Evolutionary conservation across 768 basidiomycete species (phyloP).

Genomic region (Hypholoma fasciculare): DNA sequence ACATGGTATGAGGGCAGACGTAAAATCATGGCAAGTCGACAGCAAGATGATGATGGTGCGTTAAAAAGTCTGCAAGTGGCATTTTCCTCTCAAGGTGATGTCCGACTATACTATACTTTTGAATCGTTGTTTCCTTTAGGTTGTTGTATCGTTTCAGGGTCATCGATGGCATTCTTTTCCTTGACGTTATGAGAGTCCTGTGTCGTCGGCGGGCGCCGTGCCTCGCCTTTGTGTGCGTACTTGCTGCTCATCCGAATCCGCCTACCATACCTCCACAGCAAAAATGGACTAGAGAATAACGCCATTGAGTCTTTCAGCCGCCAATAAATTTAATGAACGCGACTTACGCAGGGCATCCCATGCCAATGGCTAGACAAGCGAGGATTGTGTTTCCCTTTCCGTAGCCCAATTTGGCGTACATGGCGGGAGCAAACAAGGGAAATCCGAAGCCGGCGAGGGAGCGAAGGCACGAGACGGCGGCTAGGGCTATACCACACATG

Average conservation of each 20-base stretch:
- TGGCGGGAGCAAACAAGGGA: constrained; percentile 73
- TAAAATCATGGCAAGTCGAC: too few relatives aligned
- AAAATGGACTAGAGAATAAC: constrained; percentile 26
- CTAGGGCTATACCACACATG: constrained; percentile 45
- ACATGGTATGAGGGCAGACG: too few relatives aligned
- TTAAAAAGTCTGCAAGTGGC: too few relatives aligned
- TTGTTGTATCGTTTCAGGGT: too few relatives aligned
- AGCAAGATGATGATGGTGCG: too few relatives aligned
- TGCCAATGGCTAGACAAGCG: constrained; percentile 52
- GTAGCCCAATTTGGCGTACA: constrained; percentile 66
- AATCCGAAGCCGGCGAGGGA: constrained; percentile 73
- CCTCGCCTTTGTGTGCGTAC: constrained; percentile 31
- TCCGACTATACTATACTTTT: too few relatives aligned
- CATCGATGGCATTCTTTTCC: too few relatives aligned
- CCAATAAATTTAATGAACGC: neutral
- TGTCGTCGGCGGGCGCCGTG: neutral
- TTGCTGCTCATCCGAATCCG: constrained; percentile 50
- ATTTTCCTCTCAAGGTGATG: too few relatives aligned
- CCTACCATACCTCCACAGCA: constrained; percentile 35
- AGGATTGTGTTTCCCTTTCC: constrained; percentile 71
- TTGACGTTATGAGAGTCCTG: neutral
- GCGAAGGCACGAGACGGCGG: constrained; percentile 62
- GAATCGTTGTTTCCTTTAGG: too few relatives aligned
- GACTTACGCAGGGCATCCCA: constrained; percentile 64
- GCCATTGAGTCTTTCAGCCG: neutral